Evolutionary conservation across 177 flowering plant species (phyloP), one percentile per base, ranked within the genome.

Genomic region (Vitis hybrid): DNA sequence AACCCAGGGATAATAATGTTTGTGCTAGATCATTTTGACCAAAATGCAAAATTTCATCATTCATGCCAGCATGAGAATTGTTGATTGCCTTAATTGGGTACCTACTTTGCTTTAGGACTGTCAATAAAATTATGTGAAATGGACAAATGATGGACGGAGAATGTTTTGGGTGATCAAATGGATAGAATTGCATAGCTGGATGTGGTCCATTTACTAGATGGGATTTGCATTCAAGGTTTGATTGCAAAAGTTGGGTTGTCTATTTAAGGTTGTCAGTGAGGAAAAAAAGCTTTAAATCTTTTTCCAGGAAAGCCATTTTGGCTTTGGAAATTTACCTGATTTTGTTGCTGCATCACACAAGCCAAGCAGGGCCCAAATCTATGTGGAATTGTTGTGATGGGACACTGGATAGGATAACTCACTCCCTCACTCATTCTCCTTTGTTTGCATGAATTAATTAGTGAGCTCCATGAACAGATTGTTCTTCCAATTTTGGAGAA

Each of bases 341-440:
- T 54, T 41, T 18, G 69, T 67, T 41, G 59, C 11, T 54, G 61
- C 24, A 32, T 35, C 41, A 66, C 13, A 5, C 21, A 53, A 66
- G 51, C 60, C 68, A 66, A 21, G 20, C 64, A 61, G 65, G 65
- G 49, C 54, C 66, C 54, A 13, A 20, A n/a, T 35, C 18, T 49
- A 52, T 15, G 49, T 58, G 46, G 54, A 35, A 49, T 48, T 46
- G 58, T 35, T 32, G 3, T 53, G 73, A 70, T 32, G 66, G 61
- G 66, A 70, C 61, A 53, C 21, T 20, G 73, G 17, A 35, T 63
- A 70, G 71, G 15, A 60, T 69, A 64, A 61, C 71, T 49, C 71
- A 60, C 49, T 12, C 58, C n/a, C 58, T 21, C n/a, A 54, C 2
- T 13, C n/a, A 54, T n/a, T 13, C n/a, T 14, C 57, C 7, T 54